Percentiles rank a stretch among this genome's conserved stretches.
phyloP scores from a whole-genome alignment of 768 basidiomycete genomes.

The Pleurotus eryngii region DNA sequence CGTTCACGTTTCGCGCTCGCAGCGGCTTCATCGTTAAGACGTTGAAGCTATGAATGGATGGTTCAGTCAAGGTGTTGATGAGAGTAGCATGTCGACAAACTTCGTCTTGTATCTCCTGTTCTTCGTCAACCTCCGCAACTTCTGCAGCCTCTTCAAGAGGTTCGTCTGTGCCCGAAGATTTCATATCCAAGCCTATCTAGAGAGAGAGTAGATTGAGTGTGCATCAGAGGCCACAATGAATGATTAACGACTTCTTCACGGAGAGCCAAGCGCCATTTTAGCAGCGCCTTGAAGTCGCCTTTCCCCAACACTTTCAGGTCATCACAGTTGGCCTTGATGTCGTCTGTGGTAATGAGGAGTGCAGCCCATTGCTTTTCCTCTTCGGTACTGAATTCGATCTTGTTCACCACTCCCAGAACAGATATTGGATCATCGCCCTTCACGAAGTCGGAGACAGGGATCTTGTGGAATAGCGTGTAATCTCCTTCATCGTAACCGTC shows the following conservation, averaged over 20 bases:
- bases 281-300: conserved; percentile 89
- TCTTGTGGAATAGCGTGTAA: conserved; percentile 81
- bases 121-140: conserved; percentile 73
- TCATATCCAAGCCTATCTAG: conserved; percentile 74
- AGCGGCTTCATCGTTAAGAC: conserved; percentile 72
- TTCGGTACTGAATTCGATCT: conserved; percentile 71
- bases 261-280: conserved; percentile 87
- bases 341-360: conserved; percentile 68
- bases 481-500: conserved; percentile 96
- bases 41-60: conserved; percentile 62
- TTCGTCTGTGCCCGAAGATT: conserved; percentile 61
- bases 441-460: conserved; percentile 71
- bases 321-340: conserved; percentile 78
- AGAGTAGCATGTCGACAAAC: conserved; percentile 33
- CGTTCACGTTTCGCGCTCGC: conserved; percentile 77
- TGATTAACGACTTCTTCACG: conserved; percentile 75
- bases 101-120: conserved; percentile 87
- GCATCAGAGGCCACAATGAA: not conserved
- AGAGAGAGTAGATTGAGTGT: not conserved
- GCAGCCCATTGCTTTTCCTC: conserved; percentile 86
- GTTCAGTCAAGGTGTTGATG: conserved; percentile 6
- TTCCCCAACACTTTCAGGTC: conserved; percentile 98
- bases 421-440: conserved; percentile 67
- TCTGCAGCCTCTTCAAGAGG: conserved; percentile 71
- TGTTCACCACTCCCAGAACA: conserved; percentile 74